Percentiles rank a stretch among this genome's conserved stretches.
phyloP scores from a whole-genome alignment of 495 filamentous ascomycete genomes.

The Rusavskia elegans region DNA sequence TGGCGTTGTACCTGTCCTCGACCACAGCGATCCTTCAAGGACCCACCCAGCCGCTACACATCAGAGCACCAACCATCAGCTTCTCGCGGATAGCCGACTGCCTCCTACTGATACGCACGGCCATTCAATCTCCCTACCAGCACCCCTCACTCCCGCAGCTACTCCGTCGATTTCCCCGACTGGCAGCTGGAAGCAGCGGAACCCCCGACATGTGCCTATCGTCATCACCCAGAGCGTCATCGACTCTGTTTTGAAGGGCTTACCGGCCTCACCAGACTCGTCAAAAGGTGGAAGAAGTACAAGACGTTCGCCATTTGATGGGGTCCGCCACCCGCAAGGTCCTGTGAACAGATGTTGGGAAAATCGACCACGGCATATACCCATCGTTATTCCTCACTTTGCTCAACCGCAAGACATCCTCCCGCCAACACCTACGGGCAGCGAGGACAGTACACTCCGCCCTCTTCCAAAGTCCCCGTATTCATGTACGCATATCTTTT shows the following conservation, averaged over 20 bases:
- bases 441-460: slow-evolving; percentile 8
- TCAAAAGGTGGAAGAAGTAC: background rate
- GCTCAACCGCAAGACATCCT: slow-evolving; percentile 8
- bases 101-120: background rate
- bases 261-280: slow-evolving; percentile 2
- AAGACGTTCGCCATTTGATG: background rate
- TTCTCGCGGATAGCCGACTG: background rate
- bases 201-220: slow-evolving; percentile 10
- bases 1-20: background rate
- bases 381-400: slow-evolving; percentile 15
- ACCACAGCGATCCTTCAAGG: background rate
- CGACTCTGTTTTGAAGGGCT: slow-evolving; percentile 7
- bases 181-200: background rate
- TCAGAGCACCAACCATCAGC: background rate
- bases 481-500: slow-evolving; percentile 7
- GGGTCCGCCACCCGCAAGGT: background rate
- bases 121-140: background rate
- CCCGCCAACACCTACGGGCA: slow-evolving; percentile 9
- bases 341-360: background rate
- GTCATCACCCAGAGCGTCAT: slow-evolving; percentile 10
- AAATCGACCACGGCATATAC: slow-evolving; percentile 10
- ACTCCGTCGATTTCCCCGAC: background rate
- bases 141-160: background rate
- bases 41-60: background rate
- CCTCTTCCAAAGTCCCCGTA: slow-evolving; percentile 5